phyloP scores from a whole-genome alignment of 139 green algal species.

The Spirogloea muscicola region DNA sequence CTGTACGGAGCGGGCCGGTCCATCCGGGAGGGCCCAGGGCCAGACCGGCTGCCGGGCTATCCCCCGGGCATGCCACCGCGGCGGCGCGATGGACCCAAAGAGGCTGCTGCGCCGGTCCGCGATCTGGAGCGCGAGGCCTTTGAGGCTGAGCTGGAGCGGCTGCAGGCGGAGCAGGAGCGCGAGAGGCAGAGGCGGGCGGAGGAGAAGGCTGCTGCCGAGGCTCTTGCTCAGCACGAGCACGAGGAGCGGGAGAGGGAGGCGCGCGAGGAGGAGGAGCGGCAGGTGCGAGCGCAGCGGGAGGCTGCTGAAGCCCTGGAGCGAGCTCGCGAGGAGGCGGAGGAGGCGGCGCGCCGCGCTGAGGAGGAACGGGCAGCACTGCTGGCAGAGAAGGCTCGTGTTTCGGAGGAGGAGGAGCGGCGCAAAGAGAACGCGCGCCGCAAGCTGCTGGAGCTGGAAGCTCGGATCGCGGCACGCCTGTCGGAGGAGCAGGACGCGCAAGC shows the following conservation, averaged over 20 bases:
- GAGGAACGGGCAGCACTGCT: slow-evolving; percentile 25
- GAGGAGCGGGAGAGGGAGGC: slow-evolving; percentile 27
- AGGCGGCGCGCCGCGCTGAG: background rate
- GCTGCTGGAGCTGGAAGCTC: slow-evolving; percentile 36
- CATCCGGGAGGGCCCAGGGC: background rate
- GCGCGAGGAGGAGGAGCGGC: slow-evolving; percentile 35
- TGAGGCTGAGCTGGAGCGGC: slow-evolving; percentile 43
- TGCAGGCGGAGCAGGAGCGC: slow-evolving; percentile 37
- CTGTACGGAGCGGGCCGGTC: background rate
- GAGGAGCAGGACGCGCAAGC: too few species aligned
- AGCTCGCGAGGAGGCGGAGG: slow-evolving; percentile 17
- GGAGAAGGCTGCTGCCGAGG: slow-evolving; percentile 8
- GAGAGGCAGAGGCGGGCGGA: slow-evolving; percentile 36
- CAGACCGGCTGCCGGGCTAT: too few species aligned
- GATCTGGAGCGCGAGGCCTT: slow-evolving; percentile 40
- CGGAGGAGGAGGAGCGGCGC: slow-evolving; percentile 34
- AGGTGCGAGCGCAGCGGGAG: slow-evolving; percentile 13
- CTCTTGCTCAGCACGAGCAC: slow-evolving; percentile 24
- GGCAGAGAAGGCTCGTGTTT: slow-evolving; percentile 26
- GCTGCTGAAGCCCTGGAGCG: background rate
- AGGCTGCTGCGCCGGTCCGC: slow-evolving; percentile 5
- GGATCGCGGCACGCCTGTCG: too few species aligned
- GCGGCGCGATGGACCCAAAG: slow-evolving; percentile 12
- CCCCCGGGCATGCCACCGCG: slow-evolving; percentile 1
- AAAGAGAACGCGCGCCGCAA: slow-evolving; percentile 42